Conservation (phyloP, 768 basidiomycete genomes). For the Mycena alexandri region DNA sequence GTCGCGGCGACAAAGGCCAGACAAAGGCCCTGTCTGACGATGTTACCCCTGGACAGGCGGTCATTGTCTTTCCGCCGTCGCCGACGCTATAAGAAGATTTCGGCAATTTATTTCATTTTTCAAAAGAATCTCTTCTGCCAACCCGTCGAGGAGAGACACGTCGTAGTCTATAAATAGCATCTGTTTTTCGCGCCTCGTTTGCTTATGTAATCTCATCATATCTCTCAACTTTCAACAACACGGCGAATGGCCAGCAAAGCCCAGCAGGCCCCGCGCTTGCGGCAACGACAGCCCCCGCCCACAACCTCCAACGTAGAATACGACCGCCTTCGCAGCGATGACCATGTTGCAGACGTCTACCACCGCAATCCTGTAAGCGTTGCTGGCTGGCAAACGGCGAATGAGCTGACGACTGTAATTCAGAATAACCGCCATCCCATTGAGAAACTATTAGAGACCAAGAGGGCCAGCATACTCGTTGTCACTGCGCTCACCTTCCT, state of each 20-base stretch:
- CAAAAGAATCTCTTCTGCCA: too few species aligned
- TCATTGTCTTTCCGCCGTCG: too few species aligned
- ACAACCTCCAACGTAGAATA: slow-evolving; percentile 26
- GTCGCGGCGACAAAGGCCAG: too few species aligned
- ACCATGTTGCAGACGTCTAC: slow-evolving; percentile 33
- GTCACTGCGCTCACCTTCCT: slow-evolving; percentile 75
- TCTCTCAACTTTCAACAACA: slow-evolving; percentile 14
- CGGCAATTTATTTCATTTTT: too few species aligned
- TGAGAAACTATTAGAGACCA: slow-evolving; percentile 74
- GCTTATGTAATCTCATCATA: slow-evolving; percentile 17
- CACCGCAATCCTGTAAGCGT: slow-evolving; percentile 33
- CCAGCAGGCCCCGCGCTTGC: slow-evolving; percentile 35
- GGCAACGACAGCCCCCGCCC: slow-evolving; percentile 27
- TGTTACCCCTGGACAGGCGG: too few species aligned
- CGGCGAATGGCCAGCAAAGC: slow-evolving; percentile 35
- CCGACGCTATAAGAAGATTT: too few species aligned
- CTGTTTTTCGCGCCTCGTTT: not conserved
- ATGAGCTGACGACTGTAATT: not conserved
- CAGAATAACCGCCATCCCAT: slow-evolving; percentile 70
- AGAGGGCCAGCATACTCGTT: slow-evolving; percentile 71
- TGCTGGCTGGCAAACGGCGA: slow-evolving; percentile 5
- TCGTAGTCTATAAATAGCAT: too few species aligned
- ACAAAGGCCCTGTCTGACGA: too few species aligned
- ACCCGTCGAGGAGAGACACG: too few species aligned
- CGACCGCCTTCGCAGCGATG: slow-evolving; percentile 31